Conservation (phyloP, 1,139 yeast genomes). For the Blastobotrys proliferans region DNA sequence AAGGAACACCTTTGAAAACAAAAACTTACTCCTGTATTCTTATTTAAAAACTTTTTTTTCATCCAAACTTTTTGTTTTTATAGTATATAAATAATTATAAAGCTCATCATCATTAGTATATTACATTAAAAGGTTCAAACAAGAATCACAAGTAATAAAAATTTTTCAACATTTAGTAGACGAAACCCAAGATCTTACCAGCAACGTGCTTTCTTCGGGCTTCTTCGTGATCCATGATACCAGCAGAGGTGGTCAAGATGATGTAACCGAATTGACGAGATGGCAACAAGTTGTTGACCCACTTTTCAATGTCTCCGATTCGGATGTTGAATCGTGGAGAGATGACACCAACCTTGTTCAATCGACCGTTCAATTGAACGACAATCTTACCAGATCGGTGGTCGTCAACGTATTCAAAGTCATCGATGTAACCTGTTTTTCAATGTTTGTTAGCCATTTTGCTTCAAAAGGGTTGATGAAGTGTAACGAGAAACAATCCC, state of each 20-base stretch:
- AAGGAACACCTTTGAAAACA: too few species aligned
- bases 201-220: constrained; percentile 99
- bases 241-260: constrained; percentile 97
- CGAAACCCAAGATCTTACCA: constrained; percentile 96
- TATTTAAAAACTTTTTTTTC: not conserved
- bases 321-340: constrained; percentile 97
- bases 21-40: too few species aligned
- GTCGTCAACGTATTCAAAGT: constrained; percentile 97
- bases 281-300: constrained; percentile 97
- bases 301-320: constrained; percentile 89
- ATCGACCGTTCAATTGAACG: constrained; percentile 94
- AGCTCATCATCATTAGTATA: too few species aligned
- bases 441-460: constrained; percentile 32
- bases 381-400: constrained; percentile 99
- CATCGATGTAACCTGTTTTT: constrained; percentile 98
- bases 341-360: constrained; percentile 97
- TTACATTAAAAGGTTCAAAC: not conserved
- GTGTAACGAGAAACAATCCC: too few species aligned
- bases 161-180: constrained; percentile 76
- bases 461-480: not conserved
- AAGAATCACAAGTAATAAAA: not conserved
- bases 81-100: not conserved
- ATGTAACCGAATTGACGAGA: constrained; percentile 99
- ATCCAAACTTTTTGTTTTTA: not conserved
- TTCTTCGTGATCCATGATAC: constrained; percentile 99